phyloP scores from a whole-genome alignment of 352 stramenopile species.

The Globisporangium iwayamae region DNA sequence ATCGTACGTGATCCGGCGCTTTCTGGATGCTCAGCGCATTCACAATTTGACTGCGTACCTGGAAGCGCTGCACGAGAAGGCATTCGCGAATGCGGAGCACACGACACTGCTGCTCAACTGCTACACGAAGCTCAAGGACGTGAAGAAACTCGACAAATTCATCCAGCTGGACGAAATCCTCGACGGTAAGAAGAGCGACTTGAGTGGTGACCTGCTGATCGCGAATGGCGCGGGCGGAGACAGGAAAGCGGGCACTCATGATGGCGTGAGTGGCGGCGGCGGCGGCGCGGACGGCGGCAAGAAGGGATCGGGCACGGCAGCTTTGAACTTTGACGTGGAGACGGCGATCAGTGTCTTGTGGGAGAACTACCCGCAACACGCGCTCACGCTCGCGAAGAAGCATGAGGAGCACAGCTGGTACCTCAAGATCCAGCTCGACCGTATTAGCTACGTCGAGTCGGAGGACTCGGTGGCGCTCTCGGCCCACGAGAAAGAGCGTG shows the following conservation, averaged over 20 bases:
- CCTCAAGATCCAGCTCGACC: constrained; percentile 90
- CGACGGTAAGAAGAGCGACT: constrained; percentile 38
- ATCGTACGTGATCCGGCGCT: constrained; percentile 98
- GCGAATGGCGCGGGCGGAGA: constrained; percentile 14
- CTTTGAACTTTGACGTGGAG: constrained; percentile 88
- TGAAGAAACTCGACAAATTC: constrained; percentile 92
- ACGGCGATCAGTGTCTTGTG: constrained; percentile 92
- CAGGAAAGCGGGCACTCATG: constrained; percentile 19
- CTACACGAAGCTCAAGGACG: constrained; percentile 94
- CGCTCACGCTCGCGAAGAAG: constrained; percentile 87
- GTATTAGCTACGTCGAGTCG: constrained; percentile 85
- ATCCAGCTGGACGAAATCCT: constrained; percentile 84
- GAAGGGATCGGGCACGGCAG: constrained; percentile 20
- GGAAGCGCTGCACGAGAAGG: constrained; percentile 91
- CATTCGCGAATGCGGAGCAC: constrained; percentile 89
- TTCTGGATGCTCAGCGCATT: constrained; percentile 96
- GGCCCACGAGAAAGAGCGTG: constrained; percentile 73
- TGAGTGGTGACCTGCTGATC: constrained; percentile 20
- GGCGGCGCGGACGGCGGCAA: constrained; percentile 21
- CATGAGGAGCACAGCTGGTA: constrained; percentile 91
- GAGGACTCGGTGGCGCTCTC: constrained; percentile 67
- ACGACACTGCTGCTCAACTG: constrained; percentile 94
- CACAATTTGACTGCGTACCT: constrained; percentile 96
- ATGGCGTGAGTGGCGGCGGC: constrained; percentile 11
- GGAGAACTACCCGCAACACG: constrained; percentile 91